Base-by-base conservation (phyloP, 306 rosid species). In the Fragaria iinumae region DNA sequence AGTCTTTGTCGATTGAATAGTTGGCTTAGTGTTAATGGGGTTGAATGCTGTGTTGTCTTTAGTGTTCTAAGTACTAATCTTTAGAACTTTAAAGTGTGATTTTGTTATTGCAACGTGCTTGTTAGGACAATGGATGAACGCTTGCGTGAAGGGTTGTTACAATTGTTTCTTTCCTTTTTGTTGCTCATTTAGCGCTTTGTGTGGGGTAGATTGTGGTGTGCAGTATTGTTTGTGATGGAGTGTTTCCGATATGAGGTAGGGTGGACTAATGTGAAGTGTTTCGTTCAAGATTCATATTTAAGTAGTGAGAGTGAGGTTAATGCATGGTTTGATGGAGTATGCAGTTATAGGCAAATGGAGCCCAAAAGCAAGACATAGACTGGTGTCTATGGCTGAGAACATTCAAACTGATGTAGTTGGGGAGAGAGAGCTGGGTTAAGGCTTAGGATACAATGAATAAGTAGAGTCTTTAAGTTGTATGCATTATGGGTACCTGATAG, bases 401-500 rank as follows among this genome's bases (percentile, higher is more conserved):
- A 47, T 39, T 6, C 16, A 12, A 14, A 11, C 2, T 12, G 56
- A 65, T 36, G 29, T 41, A 67, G 50, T 39, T 41, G 48, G 48
- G 44, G 45, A 43, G 45, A 39, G 18, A 67, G 34, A n/a, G 20
- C 18, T 14, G 74, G 39, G 23, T 69, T 47, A 29, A 69, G 43
- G 74, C 14, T 69, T 27, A 48, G 8, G 39, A 23, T 16, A 70
- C 5, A 69, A 11, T 47, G 17, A 21, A 16, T 67, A 21, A 41
- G 49, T 69, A 14, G 72, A 21, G 59, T 69, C 43, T 47, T n/a
- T 27, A 48, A 27, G 14, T 16, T 70, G 74, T 70, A 14, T 70
- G 41, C 38, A 6, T 9, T 16, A 23, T 7, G 14, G 8, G 38
- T 47, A 45, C 34, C 20, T 17, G 60, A 21, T 13, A 17, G 23